Base-by-base conservation (phyloP, 2,329 filamentous ascomycete species). In the Alternaria solani region DNA sequence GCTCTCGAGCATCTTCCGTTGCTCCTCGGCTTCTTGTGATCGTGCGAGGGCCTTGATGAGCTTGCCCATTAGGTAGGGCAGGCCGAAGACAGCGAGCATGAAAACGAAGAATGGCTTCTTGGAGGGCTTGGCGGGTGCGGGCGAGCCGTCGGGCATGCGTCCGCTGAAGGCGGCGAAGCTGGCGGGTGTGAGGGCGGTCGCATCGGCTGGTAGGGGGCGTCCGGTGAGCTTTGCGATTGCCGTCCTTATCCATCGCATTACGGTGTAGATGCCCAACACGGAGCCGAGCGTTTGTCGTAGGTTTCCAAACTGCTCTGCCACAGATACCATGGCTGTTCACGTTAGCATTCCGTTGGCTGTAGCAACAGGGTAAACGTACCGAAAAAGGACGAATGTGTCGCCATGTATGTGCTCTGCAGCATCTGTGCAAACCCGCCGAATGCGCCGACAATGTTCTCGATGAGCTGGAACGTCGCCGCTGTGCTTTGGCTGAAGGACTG, bases 321-420 rank as follows among this genome's bases (percentile, higher is more conserved):
- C 96, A 8, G 94, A 95, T 39, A 99, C 92, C 94, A 99, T 98
- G 56, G 95, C 95, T 73, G 42, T 30, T 3, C 3, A 42, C n/a
- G 57, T 75, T 63, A 75, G 67, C 32, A 41, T 53, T 39, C 34
- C 4, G 20, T 41, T 51, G 43, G 2, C 7, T 5, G 25, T 12
- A 25, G 14, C 26, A 12, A 47, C 4, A 25, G 2, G 16, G 38
- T 16, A 16, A 14, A 81, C 90, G 73, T 86, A 97, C 93, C 94
- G 74, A 98, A 99, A 80, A 99, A 99, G 55, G 93, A 97, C 6
- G 94, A 97, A 80, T 99, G 95, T 0, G 95, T 99, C 30, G 96
- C 95, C 96, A 99, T 99, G 74, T 97, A 99, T 11, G 95, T 98
- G 83, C 95, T 98, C 81, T 99, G 95, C 28, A 99, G 86, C 95